Base-by-base conservation (phyloP, 2,329 filamentous ascomycete genomes). In the Cladophialophora chaetospira region DNA sequence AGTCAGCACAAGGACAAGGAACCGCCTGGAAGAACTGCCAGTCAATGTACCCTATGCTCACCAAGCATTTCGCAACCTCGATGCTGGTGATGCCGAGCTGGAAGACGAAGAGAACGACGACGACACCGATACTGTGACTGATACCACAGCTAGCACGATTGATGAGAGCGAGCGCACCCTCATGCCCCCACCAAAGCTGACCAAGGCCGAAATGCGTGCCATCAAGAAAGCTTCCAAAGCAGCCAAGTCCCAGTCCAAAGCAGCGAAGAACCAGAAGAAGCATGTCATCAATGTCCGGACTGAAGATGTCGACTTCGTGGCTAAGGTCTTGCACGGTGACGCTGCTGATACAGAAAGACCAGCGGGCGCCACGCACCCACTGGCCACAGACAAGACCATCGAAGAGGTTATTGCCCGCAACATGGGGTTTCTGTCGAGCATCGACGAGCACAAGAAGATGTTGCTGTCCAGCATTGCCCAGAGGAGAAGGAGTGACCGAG, bases 401-500 rank as follows among this genome's bases (percentile, higher is more conserved):
- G 63, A 65, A 38, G 63, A 66, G 38, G 64, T 65, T 25, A 62
- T 66, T 26, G 49, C 54, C 21, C 53, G 64, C 19, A 66, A 65
- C 49, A 40, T 61, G 40, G 55, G 61, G 3, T 66, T 60, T 31
- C 50, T 64, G 48, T 49, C 60, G 10, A 56, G 50, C 48, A 66
- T 65, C 35, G 45, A 62, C 33, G 55, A 33, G 6, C 61, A 66
- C 55, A 66, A 66, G 49, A 62, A 56, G 29, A 29, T 36, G 31
- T 46, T 65, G 10, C 33, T 66, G 31, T 40, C 43, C 15, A 62
- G 55, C 36, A 60, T 65, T 31, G 55, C 55, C 5, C 47, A 47
- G 17, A 45, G 57, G 10, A 36, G 63, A 25, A 60, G 47, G 38
- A 53, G 40, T 31, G 60, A 63, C 13, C 50, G 57, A 25, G 58